Conservation (phyloP, 129 eudicot genomes). For the Rutidosis leptorrhynchoides region DNA sequence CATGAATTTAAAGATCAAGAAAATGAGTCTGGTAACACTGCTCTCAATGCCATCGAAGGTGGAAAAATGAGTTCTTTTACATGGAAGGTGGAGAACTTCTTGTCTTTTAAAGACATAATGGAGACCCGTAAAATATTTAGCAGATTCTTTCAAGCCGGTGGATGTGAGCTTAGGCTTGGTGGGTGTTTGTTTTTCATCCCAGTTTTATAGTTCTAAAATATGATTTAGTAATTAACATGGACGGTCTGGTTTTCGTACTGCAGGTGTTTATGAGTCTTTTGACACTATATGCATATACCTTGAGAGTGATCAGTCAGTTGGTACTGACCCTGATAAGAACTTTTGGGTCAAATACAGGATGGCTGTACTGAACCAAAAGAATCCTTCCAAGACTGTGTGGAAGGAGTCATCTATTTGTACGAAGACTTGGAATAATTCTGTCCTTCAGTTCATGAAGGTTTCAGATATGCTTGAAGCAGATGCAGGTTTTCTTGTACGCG, state of each 20-base stretch:
- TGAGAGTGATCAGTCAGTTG: slow-evolving; percentile 91
- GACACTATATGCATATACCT: slow-evolving; percentile 97
- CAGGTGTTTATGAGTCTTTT: slow-evolving; percentile 97
- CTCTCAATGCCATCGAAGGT: slow-evolving; percentile 33
- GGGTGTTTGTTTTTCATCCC: slow-evolving; percentile 27
- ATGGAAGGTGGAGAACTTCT: slow-evolving; percentile 96
- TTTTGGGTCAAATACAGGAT: slow-evolving; percentile 97
- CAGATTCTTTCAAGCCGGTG: slow-evolving; percentile 98
- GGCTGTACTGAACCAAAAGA: slow-evolving; percentile 91
- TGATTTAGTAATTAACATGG: not conserved
- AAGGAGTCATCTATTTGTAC: slow-evolving; percentile 98
- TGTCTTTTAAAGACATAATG: slow-evolving; percentile 97
- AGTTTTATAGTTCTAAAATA: slow-evolving; percentile 11
- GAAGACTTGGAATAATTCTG: slow-evolving; percentile 97
- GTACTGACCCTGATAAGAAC: slow-evolving; percentile 89
- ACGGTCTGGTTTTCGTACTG: slow-evolving; percentile 29
- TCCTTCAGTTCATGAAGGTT: slow-evolving; percentile 97
- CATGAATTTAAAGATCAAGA: slow-evolving; percentile 65
- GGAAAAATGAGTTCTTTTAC: slow-evolving; percentile 84
- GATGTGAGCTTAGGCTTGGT: slow-evolving; percentile 99
- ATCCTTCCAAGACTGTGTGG: slow-evolving; percentile 87
- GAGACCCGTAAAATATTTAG: slow-evolving; percentile 97
- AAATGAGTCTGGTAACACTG: slow-evolving; percentile 40
- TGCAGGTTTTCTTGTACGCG: slow-evolving; percentile 90
- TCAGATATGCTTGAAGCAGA: slow-evolving; percentile 94